Evolutionary conservation across 768 basidiomycete species (phyloP).

Genomic region (Cytidiella melzeri): DNA sequence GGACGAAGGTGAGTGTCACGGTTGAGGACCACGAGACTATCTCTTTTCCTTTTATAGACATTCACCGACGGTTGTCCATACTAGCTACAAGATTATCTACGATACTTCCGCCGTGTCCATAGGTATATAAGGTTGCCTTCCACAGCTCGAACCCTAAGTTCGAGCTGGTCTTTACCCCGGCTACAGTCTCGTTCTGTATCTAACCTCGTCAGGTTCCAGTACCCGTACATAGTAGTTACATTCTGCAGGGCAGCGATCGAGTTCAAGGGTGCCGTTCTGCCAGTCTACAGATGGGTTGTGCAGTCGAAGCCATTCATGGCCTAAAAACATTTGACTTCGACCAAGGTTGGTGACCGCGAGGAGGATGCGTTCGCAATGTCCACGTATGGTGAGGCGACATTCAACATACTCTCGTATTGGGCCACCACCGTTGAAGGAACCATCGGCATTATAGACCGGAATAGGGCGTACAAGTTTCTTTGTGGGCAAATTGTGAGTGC

Average conservation of each 20-base stretch:
- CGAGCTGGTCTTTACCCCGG: too few species aligned
- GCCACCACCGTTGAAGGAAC: neutral
- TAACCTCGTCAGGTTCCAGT: neutral
- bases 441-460: too few species aligned
- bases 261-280: neutral
- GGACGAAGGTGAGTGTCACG: too few species aligned
- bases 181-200: too few species aligned
- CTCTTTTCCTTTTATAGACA: too few species aligned
- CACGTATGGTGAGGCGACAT: neutral
- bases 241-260: neutral
- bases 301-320: constrained; percentile 2
- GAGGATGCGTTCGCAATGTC: neutral
- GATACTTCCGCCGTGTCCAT: too few species aligned
- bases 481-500: neutral
- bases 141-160: too few species aligned
- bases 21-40: too few species aligned
- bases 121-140: too few species aligned
- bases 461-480: neutral
- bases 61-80: too few species aligned
- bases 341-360: constrained; percentile 2
- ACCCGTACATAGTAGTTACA: neutral
- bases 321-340: neutral
- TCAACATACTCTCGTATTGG: neutral
- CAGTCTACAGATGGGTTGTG: constrained; percentile 4
- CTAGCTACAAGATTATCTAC: too few species aligned